Percentiles rank a stretch among this genome's conserved stretches.
phyloP scores from a whole-genome alignment of 2,329 filamentous ascomycete species.

The Nectriaceae sp. region DNA sequence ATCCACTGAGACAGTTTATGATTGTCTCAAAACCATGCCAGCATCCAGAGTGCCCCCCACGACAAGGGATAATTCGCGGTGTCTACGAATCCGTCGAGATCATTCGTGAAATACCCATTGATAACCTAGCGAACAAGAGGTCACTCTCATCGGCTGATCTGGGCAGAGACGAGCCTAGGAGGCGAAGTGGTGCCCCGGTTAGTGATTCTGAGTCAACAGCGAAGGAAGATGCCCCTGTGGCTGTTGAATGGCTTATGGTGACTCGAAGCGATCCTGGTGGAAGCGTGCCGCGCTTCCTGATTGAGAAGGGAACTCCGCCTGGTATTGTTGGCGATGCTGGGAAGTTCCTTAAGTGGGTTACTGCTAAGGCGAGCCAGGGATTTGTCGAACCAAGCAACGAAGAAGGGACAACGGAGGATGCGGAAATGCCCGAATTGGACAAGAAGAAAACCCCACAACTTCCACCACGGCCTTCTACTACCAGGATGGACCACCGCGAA shows the following conservation, averaged over 20 bases:
- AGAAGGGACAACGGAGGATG: constrained; percentile 4
- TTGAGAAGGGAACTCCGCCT: constrained; percentile 83
- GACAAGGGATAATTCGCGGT: constrained; percentile 76
- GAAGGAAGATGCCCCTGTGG: constrained; percentile 37
- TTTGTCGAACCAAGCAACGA: constrained; percentile 28
- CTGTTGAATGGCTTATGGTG: constrained; percentile 89
- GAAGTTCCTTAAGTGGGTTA: constrained; percentile 79
- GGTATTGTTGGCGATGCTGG: constrained; percentile 78
- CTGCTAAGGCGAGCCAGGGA: constrained; percentile 40
- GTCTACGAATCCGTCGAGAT: constrained; percentile 91
- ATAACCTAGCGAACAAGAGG: constrained; percentile 37
- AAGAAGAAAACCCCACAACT: constrained; percentile 1
- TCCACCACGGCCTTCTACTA: constrained; percentile 32
- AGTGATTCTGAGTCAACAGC: constrained; percentile 16
- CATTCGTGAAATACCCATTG: constrained; percentile 76
- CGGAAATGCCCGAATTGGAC: constrained; percentile 4
- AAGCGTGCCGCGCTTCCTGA: constrained; percentile 85
- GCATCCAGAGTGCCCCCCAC: constrained; percentile 71
- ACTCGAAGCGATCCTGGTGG: constrained; percentile 87
- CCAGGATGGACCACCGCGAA: constrained; percentile 26
- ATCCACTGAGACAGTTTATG: constrained; percentile 72
- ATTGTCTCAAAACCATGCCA: constrained; percentile 82
- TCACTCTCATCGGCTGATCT: constrained; percentile 37
- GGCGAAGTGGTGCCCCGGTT: constrained; percentile 13
- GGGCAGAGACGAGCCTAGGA: constrained; percentile 29